These are phyloP conservation scores for Aspergillus brunneoviolaceus DNA, from an alignment of 2,329 filamentous ascomycete genomes.

Conservation along the genomic window DNA sequence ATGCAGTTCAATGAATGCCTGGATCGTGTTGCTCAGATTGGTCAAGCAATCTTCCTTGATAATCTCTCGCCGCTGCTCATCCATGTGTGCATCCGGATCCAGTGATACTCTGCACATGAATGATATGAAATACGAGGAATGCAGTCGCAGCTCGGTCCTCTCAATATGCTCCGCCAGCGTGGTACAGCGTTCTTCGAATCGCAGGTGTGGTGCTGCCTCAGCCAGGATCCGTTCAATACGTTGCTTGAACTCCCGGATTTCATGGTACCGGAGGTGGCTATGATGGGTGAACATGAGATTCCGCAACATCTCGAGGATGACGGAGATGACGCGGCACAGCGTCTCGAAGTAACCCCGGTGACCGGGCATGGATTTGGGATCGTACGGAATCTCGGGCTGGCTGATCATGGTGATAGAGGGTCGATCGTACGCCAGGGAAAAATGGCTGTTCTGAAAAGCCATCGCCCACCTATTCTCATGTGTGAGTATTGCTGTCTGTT, in stretches of 20 bases:
- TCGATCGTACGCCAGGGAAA: constrained; percentile 62
- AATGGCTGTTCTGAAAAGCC: constrained; percentile 60
- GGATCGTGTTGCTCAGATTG: constrained; percentile 53
- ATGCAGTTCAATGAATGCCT: constrained; percentile 57
- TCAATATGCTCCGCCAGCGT: constrained; percentile 53
- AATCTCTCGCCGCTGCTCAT: constrained; percentile 35
- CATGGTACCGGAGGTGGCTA: constrained; percentile 50
- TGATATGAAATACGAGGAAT: constrained; percentile 60
- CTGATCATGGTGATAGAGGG: constrained; percentile 54
- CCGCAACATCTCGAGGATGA: constrained; percentile 55
- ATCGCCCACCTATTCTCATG: constrained; percentile 50
- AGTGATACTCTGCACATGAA: constrained; percentile 59
- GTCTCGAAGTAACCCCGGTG: constrained; percentile 56
- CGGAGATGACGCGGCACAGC: constrained; percentile 54
- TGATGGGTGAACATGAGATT: constrained; percentile 51
- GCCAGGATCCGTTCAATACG: constrained; percentile 55
- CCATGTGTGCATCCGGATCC: constrained; percentile 38
- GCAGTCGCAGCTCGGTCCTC: constrained; percentile 58
- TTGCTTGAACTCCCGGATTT: constrained; percentile 56
- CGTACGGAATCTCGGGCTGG: constrained; percentile 49
- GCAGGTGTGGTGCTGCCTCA: constrained; percentile 58
- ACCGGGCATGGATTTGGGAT: constrained; percentile 51
- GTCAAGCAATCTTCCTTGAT: constrained; percentile 55
- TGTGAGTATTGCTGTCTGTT: not conserved
- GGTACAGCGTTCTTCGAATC: constrained; percentile 45